Evolutionary conservation across 2,329 filamentous ascomycete genomes (phyloP).

Genomic region (Cercospora sp.): DNA sequence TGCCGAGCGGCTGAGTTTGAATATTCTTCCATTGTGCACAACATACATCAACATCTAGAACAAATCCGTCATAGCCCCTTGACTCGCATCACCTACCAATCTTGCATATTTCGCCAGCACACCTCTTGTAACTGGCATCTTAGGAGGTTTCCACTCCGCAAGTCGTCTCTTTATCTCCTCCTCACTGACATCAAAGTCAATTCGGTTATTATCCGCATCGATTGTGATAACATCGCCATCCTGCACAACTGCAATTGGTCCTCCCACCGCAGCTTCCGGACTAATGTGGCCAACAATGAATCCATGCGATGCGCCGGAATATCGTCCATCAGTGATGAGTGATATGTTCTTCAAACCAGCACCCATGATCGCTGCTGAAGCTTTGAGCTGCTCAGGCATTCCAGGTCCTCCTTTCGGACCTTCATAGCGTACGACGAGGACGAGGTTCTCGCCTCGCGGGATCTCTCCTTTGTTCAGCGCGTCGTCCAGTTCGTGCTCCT

Average conservation of each 20-base stretch:
- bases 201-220: constrained; percentile 72
- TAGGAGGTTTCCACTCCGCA: constrained; percentile 69
- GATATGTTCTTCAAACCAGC: constrained; percentile 84
- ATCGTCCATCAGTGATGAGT: constrained; percentile 87
- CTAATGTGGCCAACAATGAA: constrained; percentile 94
- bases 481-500: constrained; percentile 74
- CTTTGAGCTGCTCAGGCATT: constrained; percentile 93
- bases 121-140: constrained; percentile 73
- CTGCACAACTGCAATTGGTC: constrained; percentile 78
- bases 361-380: constrained; percentile 88
- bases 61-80: constrained; percentile 84
- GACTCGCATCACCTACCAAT: constrained; percentile 86
- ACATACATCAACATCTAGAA: constrained; percentile 41
- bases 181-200: constrained; percentile 70
- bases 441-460: constrained; percentile 74
- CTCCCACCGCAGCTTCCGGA: constrained; percentile 85
- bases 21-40: neutral
- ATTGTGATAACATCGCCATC: constrained; percentile 85
- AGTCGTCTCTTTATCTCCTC: constrained; percentile 68
- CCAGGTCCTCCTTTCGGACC: constrained; percentile 90
- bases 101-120: constrained; percentile 86
- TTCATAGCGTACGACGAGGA: constrained; percentile 89
- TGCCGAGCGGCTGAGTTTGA: neutral
- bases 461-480: constrained; percentile 73
- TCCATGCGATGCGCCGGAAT: constrained; percentile 83